Percentiles rank a stretch among this genome's conserved stretches.
Evolutionary conservation across 202 grass and related monocot species (phyloP).

Genomic region (Setaria italica): DNA sequence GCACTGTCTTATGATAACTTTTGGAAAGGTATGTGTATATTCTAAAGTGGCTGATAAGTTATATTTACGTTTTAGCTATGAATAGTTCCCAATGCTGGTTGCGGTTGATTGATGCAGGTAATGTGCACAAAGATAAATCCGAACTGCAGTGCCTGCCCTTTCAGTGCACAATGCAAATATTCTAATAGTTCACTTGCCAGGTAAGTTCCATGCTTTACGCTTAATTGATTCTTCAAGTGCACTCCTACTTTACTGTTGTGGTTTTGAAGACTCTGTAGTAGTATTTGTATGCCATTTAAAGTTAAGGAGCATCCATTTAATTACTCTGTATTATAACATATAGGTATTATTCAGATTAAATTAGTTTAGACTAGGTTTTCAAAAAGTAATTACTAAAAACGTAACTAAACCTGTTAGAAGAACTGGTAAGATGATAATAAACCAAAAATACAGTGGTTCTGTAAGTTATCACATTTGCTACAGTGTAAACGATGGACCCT

Average conservation of each 20-base stretch:
- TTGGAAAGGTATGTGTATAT: conserved; percentile 80
- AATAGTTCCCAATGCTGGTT: conserved; percentile 9
- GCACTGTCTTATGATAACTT: conserved; percentile 99
- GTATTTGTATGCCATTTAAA: conserved; percentile 32
- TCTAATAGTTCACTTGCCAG: conserved; percentile 60
- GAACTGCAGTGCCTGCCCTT: conserved; percentile 70
- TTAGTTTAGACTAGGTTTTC: conserved; percentile 17
- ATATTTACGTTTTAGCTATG: conserved; percentile 17
- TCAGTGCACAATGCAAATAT: conserved; percentile 58
- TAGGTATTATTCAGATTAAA: conserved; percentile 19
- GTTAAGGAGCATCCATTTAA: conserved; percentile 20
- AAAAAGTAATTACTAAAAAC: conserved; percentile 25
- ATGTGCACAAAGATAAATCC: conserved; percentile 68
- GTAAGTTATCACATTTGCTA: conserved; percentile 14
- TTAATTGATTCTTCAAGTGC: conserved; percentile 21
- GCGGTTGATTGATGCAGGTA: conserved; percentile 55
- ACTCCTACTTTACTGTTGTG: conserved; percentile 26
- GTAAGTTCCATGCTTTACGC: conserved; percentile 45
- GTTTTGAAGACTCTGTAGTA: not conserved
- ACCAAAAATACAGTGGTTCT: not conserved
- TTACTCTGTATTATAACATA: conserved; percentile 28
- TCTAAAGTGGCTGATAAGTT: conserved; percentile 1
- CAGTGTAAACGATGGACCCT: conserved; percentile 4
- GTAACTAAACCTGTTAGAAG: conserved; percentile 24
- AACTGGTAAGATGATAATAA: conserved; percentile 24